A percentile compares a stretch with the other conserved stretches of the same genome.
These are phyloP conservation scores for Fusarium sp. DNA, from an alignment of 2,329 filamentous ascomycete genomes.

Conservation along the genomic window DNA sequence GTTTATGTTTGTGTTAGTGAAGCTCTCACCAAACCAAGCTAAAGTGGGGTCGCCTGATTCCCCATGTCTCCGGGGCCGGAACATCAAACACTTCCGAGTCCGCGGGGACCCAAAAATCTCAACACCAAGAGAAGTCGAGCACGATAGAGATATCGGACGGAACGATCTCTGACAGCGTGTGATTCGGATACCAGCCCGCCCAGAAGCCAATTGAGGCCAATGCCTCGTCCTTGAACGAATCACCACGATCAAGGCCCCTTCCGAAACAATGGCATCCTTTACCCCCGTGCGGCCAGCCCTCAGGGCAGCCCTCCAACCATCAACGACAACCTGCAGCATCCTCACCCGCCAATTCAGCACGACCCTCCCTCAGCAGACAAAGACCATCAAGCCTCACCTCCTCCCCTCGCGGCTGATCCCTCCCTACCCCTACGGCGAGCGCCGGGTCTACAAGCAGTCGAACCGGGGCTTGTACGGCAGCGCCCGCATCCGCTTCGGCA, in stretches of 20 bases:
- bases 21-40: neutral
- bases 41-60: slow-evolving; percentile 52
- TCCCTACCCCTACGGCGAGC: slow-evolving; percentile 79
- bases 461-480: slow-evolving; percentile 80
- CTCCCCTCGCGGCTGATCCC: slow-evolving; percentile 66
- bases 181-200: slow-evolving; percentile 10
- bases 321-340: neutral
- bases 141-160: neutral
- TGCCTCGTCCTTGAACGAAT: slow-evolving; percentile 31
- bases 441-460: slow-evolving; percentile 81
- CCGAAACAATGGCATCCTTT: slow-evolving; percentile 39
- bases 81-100: slow-evolving; percentile 40
- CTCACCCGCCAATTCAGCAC: slow-evolving; percentile 52
- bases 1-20: slow-evolving; percentile 16
- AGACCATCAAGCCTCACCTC: slow-evolving; percentile 57
- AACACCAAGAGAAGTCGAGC: slow-evolving; percentile 22
- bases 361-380: slow-evolving; percentile 49
- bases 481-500: slow-evolving; percentile 80
- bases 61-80: slow-evolving; percentile 39
- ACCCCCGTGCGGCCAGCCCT: slow-evolving; percentile 36
- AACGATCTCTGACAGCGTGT: slow-evolving; percentile 32
- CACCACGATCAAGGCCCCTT: neutral
- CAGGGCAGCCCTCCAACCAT: slow-evolving; percentile 25
- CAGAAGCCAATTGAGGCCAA: slow-evolving; percentile 39
- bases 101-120: slow-evolving; percentile 40